A percentile compares a stretch with the other conserved stretches of the same genome.
Conservation (phyloP, 805 yeast species). For the Barnettozyma sucrosica region DNA sequence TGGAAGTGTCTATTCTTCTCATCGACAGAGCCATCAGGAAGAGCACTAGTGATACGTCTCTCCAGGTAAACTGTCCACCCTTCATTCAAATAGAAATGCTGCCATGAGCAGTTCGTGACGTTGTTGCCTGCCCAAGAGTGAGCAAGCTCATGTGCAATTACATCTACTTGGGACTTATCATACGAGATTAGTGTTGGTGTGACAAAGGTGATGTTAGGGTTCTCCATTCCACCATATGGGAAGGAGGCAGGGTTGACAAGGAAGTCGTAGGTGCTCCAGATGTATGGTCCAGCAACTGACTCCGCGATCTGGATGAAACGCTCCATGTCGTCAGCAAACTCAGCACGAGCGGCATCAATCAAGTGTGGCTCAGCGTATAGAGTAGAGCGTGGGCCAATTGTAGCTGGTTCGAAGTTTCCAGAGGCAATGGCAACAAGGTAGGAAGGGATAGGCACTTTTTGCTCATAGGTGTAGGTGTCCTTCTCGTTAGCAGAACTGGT, state of each 20-base stretch:
- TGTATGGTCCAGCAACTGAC: constrained; percentile 66
- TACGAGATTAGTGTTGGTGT: constrained; percentile 85
- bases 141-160: constrained; percentile 88
- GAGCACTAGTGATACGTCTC: constrained; percentile 54
- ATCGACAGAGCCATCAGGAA: constrained; percentile 51
- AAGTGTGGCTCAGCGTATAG: constrained; percentile 75
- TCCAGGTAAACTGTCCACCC: constrained; percentile 95
- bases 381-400: constrained; percentile 81
- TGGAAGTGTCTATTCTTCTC: constrained; percentile 73
- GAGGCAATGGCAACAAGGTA: constrained; percentile 81
- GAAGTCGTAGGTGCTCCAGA: constrained; percentile 80
- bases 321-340: constrained; percentile 78
- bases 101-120: constrained; percentile 88
- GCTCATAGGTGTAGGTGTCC: constrained; percentile 47
- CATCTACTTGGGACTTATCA: constrained; percentile 81
- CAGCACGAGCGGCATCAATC: constrained; percentile 65
- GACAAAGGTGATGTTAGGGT: constrained; percentile 85
- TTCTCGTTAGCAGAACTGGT: not conserved
- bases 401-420: constrained; percentile 63
- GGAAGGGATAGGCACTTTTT: constrained; percentile 80
- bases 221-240: constrained; percentile 95
- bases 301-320: constrained; percentile 76
- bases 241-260: constrained; percentile 69
- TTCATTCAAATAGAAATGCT: constrained; percentile 91
- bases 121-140: constrained; percentile 92